Evolutionary conservation across 208 protist genomes (phyloP), one percentile per base, ranked within the genome.

Genomic region (Hexamita inflata): DNA sequence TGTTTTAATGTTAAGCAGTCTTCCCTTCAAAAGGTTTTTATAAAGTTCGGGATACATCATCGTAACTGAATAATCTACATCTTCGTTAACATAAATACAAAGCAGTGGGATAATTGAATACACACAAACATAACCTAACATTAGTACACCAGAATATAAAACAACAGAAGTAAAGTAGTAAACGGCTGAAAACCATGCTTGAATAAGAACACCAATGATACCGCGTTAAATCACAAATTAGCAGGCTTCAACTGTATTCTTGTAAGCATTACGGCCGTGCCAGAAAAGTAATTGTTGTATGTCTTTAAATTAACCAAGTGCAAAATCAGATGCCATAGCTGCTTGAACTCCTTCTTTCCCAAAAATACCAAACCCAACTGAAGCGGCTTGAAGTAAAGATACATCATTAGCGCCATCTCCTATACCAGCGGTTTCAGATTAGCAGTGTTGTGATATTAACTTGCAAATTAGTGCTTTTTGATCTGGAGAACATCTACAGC

Each of bases 371-470:
- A 81, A 39, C 28, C 78, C 78, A 41, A 81, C 78, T 24, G 76
- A 13, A 4, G 78, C 75, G 7, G 34, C 28, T 64, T 81, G 75
- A 30, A 81, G 81, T 58, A 80, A 80, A 9, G 75, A 80, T 13
- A 80, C 77, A 34, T 80, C 77, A 28, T 80, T 80, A 2, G 13
- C 75, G 30, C 77, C 77, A 60, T 80, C 77, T 34, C 77, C 77
- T 24, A 80, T 75, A 9, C 76, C 77, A 28, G 80, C 15, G 11
- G 35, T 61, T 38, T 30, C 60, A 66, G 34, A 15, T 30, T 66
- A 38, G 13, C 24, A 34, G 30, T 13, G 24, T 38, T 30, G 24
- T 38, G 24, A 66, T 40, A 66, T 30, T 30, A 66, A 38, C 60
- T 66, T 66, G 4, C 19, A 45, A 49, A 70, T 70, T 9, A 70